phyloP scores from a whole-genome alignment of 805 yeast species.

The Monosporozyma servazzii region DNA sequence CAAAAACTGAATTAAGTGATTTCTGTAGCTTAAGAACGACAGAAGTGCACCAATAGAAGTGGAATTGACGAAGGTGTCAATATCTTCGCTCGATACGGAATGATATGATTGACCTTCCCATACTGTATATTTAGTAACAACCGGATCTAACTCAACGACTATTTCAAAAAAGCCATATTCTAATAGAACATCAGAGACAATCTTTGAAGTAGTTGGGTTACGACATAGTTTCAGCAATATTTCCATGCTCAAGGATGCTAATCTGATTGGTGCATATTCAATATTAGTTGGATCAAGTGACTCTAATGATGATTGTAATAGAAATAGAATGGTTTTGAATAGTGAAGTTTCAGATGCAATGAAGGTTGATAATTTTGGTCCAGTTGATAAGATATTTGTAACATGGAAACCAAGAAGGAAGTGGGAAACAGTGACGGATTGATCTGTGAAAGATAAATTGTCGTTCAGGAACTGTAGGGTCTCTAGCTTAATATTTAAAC shows the following conservation, averaged over 20 bases:
- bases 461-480: slow-evolving; percentile 49
- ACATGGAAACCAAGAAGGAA: slow-evolving; percentile 67
- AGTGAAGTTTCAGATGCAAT: slow-evolving; percentile 47
- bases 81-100: slow-evolving; percentile 27
- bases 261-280: slow-evolving; percentile 45
- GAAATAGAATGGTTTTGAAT: slow-evolving; percentile 42
- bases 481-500: slow-evolving; percentile 43
- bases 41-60: slow-evolving; percentile 44
- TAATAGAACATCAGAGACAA: slow-evolving; percentile 46
- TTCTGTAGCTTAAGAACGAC: slow-evolving; percentile 53
- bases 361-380: slow-evolving; percentile 40
- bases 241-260: slow-evolving; percentile 52
- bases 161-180: slow-evolving; percentile 42
- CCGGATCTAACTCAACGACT: slow-evolving; percentile 44
- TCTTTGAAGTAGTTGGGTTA: slow-evolving; percentile 43
- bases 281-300: slow-evolving; percentile 35
- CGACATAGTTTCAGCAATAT: slow-evolving; percentile 54
- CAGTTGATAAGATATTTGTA: slow-evolving; percentile 42
- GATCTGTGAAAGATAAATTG: slow-evolving; percentile 37
- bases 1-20: slow-evolving; percentile 51
- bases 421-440: slow-evolving; percentile 53
- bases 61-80: slow-evolving; percentile 24
- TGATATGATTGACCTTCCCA: slow-evolving; percentile 47
- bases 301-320: slow-evolving; percentile 41
- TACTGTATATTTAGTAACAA: slow-evolving; percentile 41